phyloP scores from a whole-genome alignment of 2,329 filamentous ascomycete genomes.

The Alternaria triticina region DNA sequence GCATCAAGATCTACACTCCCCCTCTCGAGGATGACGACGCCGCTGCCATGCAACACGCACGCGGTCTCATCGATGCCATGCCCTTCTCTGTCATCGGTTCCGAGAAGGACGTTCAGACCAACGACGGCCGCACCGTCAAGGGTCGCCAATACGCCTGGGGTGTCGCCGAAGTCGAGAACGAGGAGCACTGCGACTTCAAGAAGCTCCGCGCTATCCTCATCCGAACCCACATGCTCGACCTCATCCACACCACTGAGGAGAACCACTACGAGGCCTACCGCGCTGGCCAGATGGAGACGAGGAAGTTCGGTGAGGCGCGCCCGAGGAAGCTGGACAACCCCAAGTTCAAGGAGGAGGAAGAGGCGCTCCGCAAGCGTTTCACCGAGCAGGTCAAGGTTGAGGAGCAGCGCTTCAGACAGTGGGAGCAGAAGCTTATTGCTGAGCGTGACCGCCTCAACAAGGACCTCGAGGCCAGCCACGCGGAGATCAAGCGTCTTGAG shows the following conservation, averaged over 20 bases:
- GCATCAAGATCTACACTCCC: constrained; percentile 99
- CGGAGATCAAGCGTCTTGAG: constrained; percentile 87
- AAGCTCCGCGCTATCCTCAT: constrained; percentile 99
- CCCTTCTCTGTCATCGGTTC: constrained; percentile 98
- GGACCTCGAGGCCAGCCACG: constrained; percentile 97
- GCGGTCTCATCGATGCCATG: constrained; percentile 94
- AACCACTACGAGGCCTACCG: constrained; percentile 99
- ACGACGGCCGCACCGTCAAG: constrained; percentile 96
- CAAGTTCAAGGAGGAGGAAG: constrained; percentile 99
- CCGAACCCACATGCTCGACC: constrained; percentile 98
- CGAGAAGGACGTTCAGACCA: constrained; percentile 98
- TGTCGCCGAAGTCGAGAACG: constrained; percentile 99
- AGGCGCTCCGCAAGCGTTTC: constrained; percentile 97
- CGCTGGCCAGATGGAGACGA: constrained; percentile 98
- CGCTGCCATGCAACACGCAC: constrained; percentile 91
- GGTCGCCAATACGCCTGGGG: constrained; percentile 99
- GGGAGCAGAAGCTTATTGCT: constrained; percentile 99
- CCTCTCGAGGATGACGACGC: constrained; percentile 98
- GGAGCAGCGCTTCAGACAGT: constrained; percentile 98
- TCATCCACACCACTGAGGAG: constrained; percentile 99
- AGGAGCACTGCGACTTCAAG: constrained; percentile 99
- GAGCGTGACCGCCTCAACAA: constrained; percentile 99
- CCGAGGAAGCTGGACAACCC: constrained; percentile 99
- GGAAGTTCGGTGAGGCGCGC: constrained; percentile 97
- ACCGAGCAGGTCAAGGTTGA: constrained; percentile 99